Evolutionary conservation across 1,284 basidiomycete genomes (phyloP).

Genomic region (Irpex rosettiformis): DNA sequence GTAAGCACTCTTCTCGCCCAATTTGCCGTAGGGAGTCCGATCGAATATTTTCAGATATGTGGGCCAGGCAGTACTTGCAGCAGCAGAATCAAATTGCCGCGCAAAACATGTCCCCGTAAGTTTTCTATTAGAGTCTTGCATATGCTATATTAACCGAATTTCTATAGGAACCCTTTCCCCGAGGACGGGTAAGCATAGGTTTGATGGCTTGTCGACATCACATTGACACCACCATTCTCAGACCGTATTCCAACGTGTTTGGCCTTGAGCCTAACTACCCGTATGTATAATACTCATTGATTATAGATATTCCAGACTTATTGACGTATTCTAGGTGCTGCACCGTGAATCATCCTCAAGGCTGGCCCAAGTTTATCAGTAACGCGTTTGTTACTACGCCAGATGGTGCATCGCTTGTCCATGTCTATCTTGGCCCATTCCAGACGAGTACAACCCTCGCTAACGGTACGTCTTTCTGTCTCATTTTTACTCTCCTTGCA

Average conservation of each 20-base stretch:
- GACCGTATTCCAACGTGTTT: constrained; percentile 56
- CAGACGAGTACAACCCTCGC: constrained; percentile 40
- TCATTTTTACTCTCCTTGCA: not conserved
- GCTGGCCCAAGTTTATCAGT: constrained; percentile 60
- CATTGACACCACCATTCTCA: constrained; percentile 17
- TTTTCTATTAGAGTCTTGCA: not conserved
- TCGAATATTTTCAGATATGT: constrained; percentile 44
- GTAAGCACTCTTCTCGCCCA: constrained; percentile 20
- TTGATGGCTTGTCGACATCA: not conserved
- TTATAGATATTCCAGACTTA: not conserved
- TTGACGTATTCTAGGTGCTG: constrained; percentile 39
- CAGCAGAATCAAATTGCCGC: constrained; percentile 59
- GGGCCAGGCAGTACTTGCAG: constrained; percentile 58
- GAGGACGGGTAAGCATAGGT: constrained; percentile 40
- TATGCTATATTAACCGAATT: not conserved
- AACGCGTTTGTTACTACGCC: constrained; percentile 53
- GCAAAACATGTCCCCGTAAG: constrained; percentile 55
- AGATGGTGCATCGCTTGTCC: constrained; percentile 46
- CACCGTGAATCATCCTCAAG: constrained; percentile 60
- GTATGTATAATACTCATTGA: constrained; percentile 16
- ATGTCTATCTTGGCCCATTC: constrained; percentile 57
- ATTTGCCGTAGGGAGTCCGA: too few relatives aligned
- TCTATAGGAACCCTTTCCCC: constrained; percentile 49
- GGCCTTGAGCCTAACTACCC: constrained; percentile 35
- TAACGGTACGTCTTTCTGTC: constrained; percentile 28